These are phyloP conservation scores for Xylariaceae sp. DNA, from an alignment of 2,329 filamentous ascomycete species.

Conservation along the genomic window DNA sequence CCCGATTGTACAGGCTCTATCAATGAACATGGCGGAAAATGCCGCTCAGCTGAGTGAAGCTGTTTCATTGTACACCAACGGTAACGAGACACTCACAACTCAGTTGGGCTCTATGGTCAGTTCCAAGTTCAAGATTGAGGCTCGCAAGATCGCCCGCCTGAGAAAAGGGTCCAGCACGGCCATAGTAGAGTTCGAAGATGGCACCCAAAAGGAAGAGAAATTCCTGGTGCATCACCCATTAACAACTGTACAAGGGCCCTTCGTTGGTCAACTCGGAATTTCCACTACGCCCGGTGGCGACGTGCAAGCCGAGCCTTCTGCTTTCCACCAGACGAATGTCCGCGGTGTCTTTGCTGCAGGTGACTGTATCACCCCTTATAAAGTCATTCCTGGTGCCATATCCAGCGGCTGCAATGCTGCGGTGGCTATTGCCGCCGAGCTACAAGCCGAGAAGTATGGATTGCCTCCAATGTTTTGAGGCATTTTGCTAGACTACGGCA, in stretches of 20 bases:
- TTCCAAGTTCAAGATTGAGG: conserved; percentile 15
- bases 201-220: conserved; percentile 16
- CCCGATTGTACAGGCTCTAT: conserved; percentile 3
- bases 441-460: conserved; percentile 22
- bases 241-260: conserved; percentile 16
- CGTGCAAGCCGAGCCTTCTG: conserved; percentile 14
- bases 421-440: conserved; percentile 14
- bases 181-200: conserved; percentile 18
- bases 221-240: conserved; percentile 21
- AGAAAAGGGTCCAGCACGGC: conserved; percentile 4
- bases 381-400: conserved; percentile 18
- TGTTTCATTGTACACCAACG: conserved; percentile 23
- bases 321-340: conserved; percentile 15
- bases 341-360: conserved; percentile 23
- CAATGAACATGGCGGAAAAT: conserved; percentile 11
- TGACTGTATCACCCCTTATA: conserved; percentile 21
- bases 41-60: conserved; percentile 16
- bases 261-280: conserved; percentile 17
- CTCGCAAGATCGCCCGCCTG: conserved; percentile 24
- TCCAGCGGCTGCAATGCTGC: conserved; percentile 20
- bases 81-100: conserved; percentile 12
- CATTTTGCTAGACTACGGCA: too few relatives aligned
- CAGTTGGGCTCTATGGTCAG: conserved; percentile 6
- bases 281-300: conserved; percentile 14
- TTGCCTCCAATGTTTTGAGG: conserved; percentile 8